Evolutionary conservation across 352 stramenopile genomes (phyloP).

Genomic region (Globisporangium cylindrosporum): DNA sequence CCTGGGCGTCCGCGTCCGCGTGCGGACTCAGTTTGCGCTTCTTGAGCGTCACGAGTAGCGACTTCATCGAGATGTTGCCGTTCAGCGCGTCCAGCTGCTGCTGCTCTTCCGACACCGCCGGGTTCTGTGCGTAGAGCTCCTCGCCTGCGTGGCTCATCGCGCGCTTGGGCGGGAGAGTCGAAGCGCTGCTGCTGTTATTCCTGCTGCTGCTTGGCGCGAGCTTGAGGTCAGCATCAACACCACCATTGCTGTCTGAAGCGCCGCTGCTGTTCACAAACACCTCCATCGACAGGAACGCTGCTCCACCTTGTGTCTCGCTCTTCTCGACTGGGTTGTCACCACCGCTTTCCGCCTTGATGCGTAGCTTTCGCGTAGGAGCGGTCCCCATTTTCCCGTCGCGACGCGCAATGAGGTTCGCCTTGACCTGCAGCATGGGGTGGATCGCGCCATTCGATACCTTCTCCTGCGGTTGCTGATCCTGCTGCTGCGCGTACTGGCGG

Average conservation of each 20-base stretch:
- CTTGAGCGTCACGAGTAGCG: constrained; percentile 64
- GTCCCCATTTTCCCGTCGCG: constrained; percentile 20
- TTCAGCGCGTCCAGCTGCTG: constrained; percentile 22
- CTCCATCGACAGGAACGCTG: constrained; percentile 26
- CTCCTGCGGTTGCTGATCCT: not conserved
- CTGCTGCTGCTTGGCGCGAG: constrained; percentile 3
- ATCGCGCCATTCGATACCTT: constrained; percentile 3
- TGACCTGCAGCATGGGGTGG: constrained; percentile 29
- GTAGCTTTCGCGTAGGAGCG: constrained; percentile 13
- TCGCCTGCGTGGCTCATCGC: constrained; percentile 5
- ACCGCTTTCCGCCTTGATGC: constrained; percentile 3
- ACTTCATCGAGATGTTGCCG: constrained; percentile 65
- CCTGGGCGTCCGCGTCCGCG: not conserved
- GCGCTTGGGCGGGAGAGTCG: not conserved
- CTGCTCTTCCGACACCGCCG: constrained; percentile 8
- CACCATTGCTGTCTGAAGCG: not conserved
- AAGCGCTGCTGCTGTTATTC: not conserved
- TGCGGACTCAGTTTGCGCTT: constrained; percentile 42
- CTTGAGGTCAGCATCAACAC: not conserved
- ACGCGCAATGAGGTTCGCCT: constrained; percentile 29
- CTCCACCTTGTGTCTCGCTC: not conserved
- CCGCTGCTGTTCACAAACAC: constrained; percentile 25
- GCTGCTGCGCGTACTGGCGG: not conserved
- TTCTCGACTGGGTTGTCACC: constrained; percentile 7
- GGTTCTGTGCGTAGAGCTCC: constrained; percentile 17